phyloP scores from a whole-genome alignment of 2,329 filamentous ascomycete genomes.

The Calycina herbarum region DNA sequence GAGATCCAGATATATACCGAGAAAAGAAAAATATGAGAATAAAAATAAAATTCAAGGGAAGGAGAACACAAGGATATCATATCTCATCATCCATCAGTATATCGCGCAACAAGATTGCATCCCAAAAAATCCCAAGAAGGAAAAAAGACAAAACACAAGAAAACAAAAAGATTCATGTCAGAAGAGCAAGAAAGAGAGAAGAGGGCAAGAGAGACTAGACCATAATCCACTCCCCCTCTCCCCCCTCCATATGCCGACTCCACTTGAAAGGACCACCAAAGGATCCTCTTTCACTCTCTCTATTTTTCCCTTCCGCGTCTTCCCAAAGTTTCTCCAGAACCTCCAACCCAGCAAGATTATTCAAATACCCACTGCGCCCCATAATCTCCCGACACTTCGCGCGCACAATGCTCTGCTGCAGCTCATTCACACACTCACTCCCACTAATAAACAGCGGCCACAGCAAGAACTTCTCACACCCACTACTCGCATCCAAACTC shows the following conservation, averaged over 20 bases:
- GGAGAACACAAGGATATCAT: no score
- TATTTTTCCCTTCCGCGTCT: slow-evolving; percentile 20
- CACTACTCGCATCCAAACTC: slow-evolving; percentile 69
- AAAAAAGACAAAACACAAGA: no score
- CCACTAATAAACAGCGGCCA: slow-evolving; percentile 93
- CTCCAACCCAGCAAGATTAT: slow-evolving; percentile 83
- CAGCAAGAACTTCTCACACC: slow-evolving; percentile 82
- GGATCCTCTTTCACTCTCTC: slow-evolving; percentile 21
- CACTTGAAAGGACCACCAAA: slow-evolving; percentile 34
- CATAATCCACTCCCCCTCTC: slow-evolving; percentile 68
- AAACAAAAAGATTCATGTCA: no score
- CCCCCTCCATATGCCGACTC: slow-evolving; percentile 36
- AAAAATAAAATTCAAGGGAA: no score
- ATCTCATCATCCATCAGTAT: no score
- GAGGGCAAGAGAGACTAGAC: slow-evolving; percentile 45
- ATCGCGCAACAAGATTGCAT: no score
- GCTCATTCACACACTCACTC: slow-evolving; percentile 81
- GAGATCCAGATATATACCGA: no score
- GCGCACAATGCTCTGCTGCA: slow-evolving; percentile 77
- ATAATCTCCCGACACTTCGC: slow-evolving; percentile 83
- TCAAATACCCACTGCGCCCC: slow-evolving; percentile 86
- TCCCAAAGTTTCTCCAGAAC: slow-evolving; percentile 83
- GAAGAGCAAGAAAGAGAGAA: no score
- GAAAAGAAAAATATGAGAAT: no score
- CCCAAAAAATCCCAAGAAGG: no score